A percentile compares a stretch with the other conserved stretches of the same genome.
Evolutionary conservation across 177 flowering plant genomes (phyloP).

Genomic region (Telopea speciosissima): DNA sequence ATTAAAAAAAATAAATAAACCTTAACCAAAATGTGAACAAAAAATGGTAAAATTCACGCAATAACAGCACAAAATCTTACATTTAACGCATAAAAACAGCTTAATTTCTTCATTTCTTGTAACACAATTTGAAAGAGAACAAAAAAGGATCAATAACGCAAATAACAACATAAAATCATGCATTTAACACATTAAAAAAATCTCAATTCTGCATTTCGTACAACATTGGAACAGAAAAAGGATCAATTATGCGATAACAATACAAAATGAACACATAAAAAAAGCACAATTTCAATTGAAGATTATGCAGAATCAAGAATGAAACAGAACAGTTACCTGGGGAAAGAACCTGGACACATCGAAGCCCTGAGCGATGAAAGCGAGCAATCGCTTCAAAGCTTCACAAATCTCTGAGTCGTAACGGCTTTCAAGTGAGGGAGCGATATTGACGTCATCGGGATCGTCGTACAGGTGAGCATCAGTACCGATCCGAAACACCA

Average conservation of each 20-base stretch:
- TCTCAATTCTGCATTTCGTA: background rate
- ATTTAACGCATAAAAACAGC: too few relatives aligned
- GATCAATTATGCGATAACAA: too few relatives aligned
- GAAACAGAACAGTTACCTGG: constrained; percentile 44
- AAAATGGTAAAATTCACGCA: background rate
- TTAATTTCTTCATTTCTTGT: too few relatives aligned
- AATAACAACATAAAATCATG: too few relatives aligned
- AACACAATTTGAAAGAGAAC: too few relatives aligned
- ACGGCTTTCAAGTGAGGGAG: constrained; percentile 79
- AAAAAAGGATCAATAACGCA: too few relatives aligned
- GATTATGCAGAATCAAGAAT: background rate
- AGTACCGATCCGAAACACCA: constrained; percentile 92
- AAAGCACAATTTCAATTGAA: too few relatives aligned
- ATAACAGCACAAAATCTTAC: too few relatives aligned
- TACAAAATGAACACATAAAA: too few relatives aligned
- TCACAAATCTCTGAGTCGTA: constrained; percentile 95
- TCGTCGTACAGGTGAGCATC: constrained; percentile 99
- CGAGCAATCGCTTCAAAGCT: constrained; percentile 95
- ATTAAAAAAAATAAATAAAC: too few relatives aligned
- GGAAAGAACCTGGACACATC: constrained; percentile 98
- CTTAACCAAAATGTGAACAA: too few relatives aligned
- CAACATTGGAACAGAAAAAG: background rate
- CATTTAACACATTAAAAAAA: too few relatives aligned
- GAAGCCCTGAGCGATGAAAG: constrained; percentile 92
- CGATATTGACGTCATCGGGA: constrained; percentile 92